phyloP scores from a whole-genome alignment of 2,329 filamentous ascomycete species.

The Zymoseptoria tritici region DNA sequence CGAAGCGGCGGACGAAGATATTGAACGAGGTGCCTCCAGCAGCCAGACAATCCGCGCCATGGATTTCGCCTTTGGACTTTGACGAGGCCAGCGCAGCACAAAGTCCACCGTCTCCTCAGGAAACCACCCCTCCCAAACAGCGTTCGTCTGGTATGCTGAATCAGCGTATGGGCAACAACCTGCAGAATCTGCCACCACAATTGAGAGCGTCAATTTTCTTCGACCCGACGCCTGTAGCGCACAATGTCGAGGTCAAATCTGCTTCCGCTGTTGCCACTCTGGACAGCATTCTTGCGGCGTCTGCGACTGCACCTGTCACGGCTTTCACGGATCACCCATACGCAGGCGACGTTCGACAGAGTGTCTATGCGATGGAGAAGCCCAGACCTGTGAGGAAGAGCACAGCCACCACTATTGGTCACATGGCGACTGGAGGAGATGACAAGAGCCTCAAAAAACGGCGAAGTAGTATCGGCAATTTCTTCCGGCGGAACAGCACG shows the following conservation, averaged over 20 bases:
- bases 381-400: constrained; percentile 13
- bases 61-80: constrained; percentile 31
- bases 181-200: constrained; percentile 62
- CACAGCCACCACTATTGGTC: constrained; percentile 9
- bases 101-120: constrained; percentile 1
- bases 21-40: constrained; percentile 46
- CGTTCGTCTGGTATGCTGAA: constrained; percentile 20
- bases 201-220: constrained; percentile 89
- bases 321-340: constrained; percentile 88
- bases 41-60: constrained; percentile 46
- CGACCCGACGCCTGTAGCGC: constrained; percentile 54
- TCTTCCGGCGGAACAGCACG: constrained; percentile 26
- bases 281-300: constrained; percentile 86
- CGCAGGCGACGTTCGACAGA: constrained; percentile 64
- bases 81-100: constrained; percentile 9
- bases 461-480: constrained; percentile 25
- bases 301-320: constrained; percentile 75
- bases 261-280: constrained; percentile 83
- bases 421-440: not conserved
- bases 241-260: constrained; percentile 54
- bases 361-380: constrained; percentile 57
- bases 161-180: constrained; percentile 32
- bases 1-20: constrained; percentile 66
- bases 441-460: constrained; percentile 14
- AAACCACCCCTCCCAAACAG: constrained; percentile 3